Conservation (phyloP, 305 asterid genomes). For the Fraxinus angustifolia region DNA sequence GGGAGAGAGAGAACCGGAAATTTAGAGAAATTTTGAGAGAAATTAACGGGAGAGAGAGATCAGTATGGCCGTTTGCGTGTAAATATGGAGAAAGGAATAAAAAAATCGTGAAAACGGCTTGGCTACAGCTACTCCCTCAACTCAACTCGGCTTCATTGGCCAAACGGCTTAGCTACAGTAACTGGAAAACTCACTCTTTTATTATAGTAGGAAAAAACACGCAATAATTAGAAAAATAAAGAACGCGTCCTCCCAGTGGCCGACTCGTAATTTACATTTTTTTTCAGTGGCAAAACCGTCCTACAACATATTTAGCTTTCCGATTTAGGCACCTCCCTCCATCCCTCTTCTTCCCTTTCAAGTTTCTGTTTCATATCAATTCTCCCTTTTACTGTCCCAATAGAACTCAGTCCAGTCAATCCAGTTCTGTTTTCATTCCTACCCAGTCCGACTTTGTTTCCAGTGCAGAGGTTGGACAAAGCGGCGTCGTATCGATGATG, state of each 20-base stretch:
- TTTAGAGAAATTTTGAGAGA: too few relatives aligned
- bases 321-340: background rate
- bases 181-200: too few relatives aligned
- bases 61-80: too few relatives aligned
- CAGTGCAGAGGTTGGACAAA: background rate
- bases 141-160: too few relatives aligned
- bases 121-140: too few relatives aligned
- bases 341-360: background rate
- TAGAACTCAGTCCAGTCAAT: background rate
- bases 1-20: too few relatives aligned
- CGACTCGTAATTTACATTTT: background rate
- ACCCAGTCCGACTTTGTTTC: background rate
- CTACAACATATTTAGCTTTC: background rate
- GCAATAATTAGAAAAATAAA: too few relatives aligned
- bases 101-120: too few relatives aligned
- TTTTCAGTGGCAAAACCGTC: slow-evolving; percentile 15
- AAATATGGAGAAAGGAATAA: too few relatives aligned
- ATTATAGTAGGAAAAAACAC: background rate
- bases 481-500: slow-evolving; percentile 27
- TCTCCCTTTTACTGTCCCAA: background rate
- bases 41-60: too few relatives aligned
- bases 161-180: too few relatives aligned
- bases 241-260: slow-evolving; percentile 2
- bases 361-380: background rate
- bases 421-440: background rate